These are phyloP conservation scores for Tuber brumale DNA, from an alignment of 495 filamentous ascomycete genomes.

Conservation along the genomic window DNA sequence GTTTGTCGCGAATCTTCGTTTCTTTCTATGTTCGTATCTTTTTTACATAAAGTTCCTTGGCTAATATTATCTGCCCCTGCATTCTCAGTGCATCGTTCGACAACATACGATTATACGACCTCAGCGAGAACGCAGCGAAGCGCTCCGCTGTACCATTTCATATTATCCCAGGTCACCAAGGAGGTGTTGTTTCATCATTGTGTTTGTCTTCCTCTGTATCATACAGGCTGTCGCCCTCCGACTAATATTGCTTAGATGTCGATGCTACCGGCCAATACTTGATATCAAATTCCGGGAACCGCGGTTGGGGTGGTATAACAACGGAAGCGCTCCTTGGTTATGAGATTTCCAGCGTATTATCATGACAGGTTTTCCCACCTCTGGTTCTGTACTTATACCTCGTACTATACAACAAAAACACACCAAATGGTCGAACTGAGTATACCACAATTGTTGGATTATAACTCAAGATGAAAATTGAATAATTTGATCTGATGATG, in stretches of 20 bases:
- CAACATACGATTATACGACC: slow-evolving; percentile 85
- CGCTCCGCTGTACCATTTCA: slow-evolving; percentile 79
- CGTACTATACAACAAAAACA: not conserved
- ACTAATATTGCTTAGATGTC: slow-evolving; percentile 56
- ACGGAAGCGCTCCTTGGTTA: slow-evolving; percentile 93
- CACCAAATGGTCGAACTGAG: not conserved
- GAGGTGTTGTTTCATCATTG: slow-evolving; percentile 75
- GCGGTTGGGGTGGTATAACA: slow-evolving; percentile 86
- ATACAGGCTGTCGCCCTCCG: not conserved
- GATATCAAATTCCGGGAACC: slow-evolving; percentile 79
- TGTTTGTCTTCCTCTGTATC: slow-evolving; percentile 23
- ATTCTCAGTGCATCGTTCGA: slow-evolving; percentile 72
- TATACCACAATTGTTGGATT: no score
- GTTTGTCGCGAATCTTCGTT: slow-evolving; percentile 45
- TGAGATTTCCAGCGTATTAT: slow-evolving; percentile 60
- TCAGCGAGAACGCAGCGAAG: slow-evolving; percentile 61
- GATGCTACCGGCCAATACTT: slow-evolving; percentile 86
- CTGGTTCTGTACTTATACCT: not conserved
- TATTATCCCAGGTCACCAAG: no score
- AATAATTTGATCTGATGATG: no score
- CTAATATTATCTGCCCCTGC: not conserved
- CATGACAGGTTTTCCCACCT: not conserved
- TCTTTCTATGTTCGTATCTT: slow-evolving; percentile 34
- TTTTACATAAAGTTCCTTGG: not conserved
- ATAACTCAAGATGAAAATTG: no score